These are phyloP conservation scores for Colletotrichum echinochloae DNA, from an alignment of 2,329 filamentous ascomycete species.

Conservation along the genomic window DNA sequence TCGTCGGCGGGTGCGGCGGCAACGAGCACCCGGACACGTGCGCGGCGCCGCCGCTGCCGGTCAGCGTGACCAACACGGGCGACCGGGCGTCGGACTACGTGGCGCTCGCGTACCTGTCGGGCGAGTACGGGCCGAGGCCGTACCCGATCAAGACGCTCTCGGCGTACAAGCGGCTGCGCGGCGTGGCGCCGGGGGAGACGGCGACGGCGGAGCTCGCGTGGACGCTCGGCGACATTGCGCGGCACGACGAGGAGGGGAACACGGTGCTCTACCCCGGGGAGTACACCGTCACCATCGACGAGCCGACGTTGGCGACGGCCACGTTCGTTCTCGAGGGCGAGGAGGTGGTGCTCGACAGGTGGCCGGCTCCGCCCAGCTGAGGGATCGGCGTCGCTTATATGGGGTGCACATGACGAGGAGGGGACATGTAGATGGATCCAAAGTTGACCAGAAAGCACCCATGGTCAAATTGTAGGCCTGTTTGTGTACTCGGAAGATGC, in stretches of 20 bases:
- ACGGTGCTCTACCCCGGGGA: not conserved
- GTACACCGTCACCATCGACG: not conserved
- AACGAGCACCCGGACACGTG: not conserved
- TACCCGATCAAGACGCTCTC: conserved; percentile 65
- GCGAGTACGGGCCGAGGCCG: conserved; percentile 59
- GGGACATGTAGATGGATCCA: too few relatives aligned
- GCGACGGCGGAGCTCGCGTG: conserved; percentile 32
- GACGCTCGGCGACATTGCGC: not conserved
- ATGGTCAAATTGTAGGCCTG: too few relatives aligned
- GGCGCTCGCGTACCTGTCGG: conserved; percentile 61
- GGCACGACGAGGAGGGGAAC: not conserved
- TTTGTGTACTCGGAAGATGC: too few relatives aligned
- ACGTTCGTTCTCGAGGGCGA: not conserved
- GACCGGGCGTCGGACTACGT: conserved; percentile 62
- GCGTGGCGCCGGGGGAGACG: conserved; percentile 49
- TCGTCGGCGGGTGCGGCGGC: not conserved
- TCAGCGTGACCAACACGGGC: conserved; percentile 56
- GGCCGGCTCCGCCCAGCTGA: not conserved
- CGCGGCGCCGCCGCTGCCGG: not conserved
- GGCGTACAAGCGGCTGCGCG: conserved; percentile 58
- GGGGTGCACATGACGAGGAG: not conserved
- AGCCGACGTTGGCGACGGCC: not conserved
- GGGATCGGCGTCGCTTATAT: fast-evolving
- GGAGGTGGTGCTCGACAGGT: not conserved
- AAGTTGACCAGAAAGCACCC: not conserved